Evolutionary conservation across 805 yeast species (phyloP).

Genomic region (Yarrowia keelungensis): DNA sequence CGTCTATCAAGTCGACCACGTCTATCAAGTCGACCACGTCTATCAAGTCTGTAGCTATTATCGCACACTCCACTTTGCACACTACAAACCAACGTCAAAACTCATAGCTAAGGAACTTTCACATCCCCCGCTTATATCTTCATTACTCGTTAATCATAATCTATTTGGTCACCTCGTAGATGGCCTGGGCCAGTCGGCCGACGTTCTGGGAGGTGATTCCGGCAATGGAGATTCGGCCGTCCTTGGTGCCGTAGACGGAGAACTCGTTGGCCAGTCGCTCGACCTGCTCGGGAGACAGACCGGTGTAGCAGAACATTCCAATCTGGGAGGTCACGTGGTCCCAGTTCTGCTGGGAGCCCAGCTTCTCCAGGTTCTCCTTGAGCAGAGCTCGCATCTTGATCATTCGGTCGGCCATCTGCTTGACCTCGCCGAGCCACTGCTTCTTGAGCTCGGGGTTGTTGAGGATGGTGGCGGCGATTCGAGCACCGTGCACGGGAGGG

Average conservation of each 20-base stretch:
- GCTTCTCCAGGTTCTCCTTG: slow-evolving; percentile 63
- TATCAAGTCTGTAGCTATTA: too few relatives aligned
- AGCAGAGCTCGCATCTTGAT: slow-evolving; percentile 75
- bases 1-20: too few relatives aligned
- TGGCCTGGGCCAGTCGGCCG: slow-evolving; percentile 75
- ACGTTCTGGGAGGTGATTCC: slow-evolving; percentile 86
- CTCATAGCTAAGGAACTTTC: too few relatives aligned
- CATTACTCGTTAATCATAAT: slow-evolving; percentile 37
- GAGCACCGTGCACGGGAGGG: slow-evolving; percentile 96
- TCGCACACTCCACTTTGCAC: too few relatives aligned
- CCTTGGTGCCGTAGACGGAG: slow-evolving; percentile 78
- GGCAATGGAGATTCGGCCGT: slow-evolving; percentile 93
- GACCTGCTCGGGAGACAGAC: slow-evolving; percentile 78
- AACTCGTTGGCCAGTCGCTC: slow-evolving; percentile 75
- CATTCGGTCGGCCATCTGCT: slow-evolving; percentile 88
- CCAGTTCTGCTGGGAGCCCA: slow-evolving; percentile 90
- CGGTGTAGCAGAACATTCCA: slow-evolving; percentile 98
- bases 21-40: too few relatives aligned
- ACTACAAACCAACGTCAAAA: too few relatives aligned
- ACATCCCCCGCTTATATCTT: too few relatives aligned
- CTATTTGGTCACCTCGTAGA: slow-evolving; percentile 47
- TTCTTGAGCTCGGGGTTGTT: slow-evolving; percentile 66
- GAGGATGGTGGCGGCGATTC: slow-evolving; percentile 79
- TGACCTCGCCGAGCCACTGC: slow-evolving; percentile 86
- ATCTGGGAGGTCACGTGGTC: slow-evolving; percentile 87